A percentile compares a stretch with the other conserved stretches of the same genome.
Conservation (phyloP, 805 yeast species). For the Zygosaccharomyces gambellarensis region DNA sequence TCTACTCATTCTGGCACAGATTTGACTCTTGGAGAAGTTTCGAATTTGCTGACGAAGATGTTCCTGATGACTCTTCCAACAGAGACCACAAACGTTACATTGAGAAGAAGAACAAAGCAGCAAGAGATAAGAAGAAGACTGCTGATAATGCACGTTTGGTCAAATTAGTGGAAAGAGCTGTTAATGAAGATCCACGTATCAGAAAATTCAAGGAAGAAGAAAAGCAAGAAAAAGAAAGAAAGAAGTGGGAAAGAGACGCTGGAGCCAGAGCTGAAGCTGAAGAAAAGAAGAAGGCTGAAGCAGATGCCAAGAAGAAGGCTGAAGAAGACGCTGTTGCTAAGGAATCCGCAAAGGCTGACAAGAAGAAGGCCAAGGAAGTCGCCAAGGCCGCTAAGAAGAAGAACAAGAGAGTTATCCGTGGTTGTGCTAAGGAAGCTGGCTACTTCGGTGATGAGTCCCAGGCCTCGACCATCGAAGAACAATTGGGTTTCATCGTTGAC, state of each 20-base stretch:
- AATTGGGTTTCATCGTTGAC: slow-evolving; percentile 74
- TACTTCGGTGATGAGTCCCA: slow-evolving; percentile 78
- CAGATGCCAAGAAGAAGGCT: slow-evolving; percentile 74
- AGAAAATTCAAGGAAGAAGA: slow-evolving; percentile 88
- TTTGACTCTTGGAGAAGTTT: slow-evolving; percentile 98
- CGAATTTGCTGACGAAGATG: slow-evolving; percentile 97
- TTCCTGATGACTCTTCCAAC: slow-evolving; percentile 98
- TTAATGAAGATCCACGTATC: slow-evolving; percentile 91
- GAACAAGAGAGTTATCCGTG: slow-evolving; percentile 85
- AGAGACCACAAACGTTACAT: slow-evolving; percentile 99
- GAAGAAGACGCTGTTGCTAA: slow-evolving; percentile 68
- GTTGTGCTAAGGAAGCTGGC: slow-evolving; percentile 71
- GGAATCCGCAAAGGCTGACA: slow-evolving; percentile 61
- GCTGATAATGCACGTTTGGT: slow-evolving; percentile 90
- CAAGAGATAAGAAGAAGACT: slow-evolving; percentile 95
- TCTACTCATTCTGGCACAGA: slow-evolving; percentile 88
- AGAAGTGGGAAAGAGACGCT: slow-evolving; percentile 97
- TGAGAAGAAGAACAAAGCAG: slow-evolving; percentile 94
- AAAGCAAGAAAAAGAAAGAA: slow-evolving; percentile 88
- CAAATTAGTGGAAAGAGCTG: slow-evolving; percentile 82
- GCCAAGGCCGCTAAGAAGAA: slow-evolving; percentile 90
- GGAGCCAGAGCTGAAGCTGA: slow-evolving; percentile 97
- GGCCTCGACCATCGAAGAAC: slow-evolving; percentile 67
- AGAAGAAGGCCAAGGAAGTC: slow-evolving; percentile 93
- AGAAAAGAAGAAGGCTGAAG: slow-evolving; percentile 80